Conservation (phyloP, 1,284 basidiomycete species). For the Cryptococcus sp. region DNA sequence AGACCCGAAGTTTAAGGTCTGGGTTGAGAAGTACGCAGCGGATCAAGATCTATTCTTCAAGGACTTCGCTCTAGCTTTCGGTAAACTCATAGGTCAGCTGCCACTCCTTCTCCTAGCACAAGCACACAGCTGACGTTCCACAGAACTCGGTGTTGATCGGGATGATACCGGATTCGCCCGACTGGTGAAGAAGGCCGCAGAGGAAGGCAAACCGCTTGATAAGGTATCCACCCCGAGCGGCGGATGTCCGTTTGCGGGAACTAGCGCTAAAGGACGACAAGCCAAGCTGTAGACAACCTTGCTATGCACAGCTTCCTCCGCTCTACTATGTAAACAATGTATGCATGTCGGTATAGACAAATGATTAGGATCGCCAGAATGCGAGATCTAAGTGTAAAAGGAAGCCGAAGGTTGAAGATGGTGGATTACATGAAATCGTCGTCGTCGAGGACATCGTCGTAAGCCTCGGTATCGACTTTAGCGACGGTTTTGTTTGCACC, state of each 20-base stretch:
- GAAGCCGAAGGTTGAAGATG: no score
- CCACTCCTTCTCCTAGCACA: neutral
- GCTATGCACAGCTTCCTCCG: neutral
- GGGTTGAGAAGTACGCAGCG: slow-evolving; percentile 52
- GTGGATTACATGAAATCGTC: slow-evolving; percentile 28
- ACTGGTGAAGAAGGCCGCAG: slow-evolving; percentile 39
- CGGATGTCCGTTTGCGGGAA: slow-evolving; percentile 42
- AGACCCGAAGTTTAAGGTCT: slow-evolving; percentile 45
- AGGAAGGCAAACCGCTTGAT: slow-evolving; percentile 40
- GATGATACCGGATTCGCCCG: slow-evolving; percentile 43
- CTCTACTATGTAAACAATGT: neutral
- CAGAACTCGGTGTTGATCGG: slow-evolving; percentile 49
- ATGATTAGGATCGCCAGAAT: no score
- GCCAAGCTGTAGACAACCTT: slow-evolving; percentile 19
- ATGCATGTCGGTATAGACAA: neutral
- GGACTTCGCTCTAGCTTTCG: slow-evolving; percentile 52
- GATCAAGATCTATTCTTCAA: slow-evolving; percentile 55
- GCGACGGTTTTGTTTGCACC: slow-evolving; percentile 59
- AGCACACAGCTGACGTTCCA: neutral
- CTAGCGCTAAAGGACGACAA: slow-evolving; percentile 14
- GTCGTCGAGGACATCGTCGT: slow-evolving; percentile 77
- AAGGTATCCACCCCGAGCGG: slow-evolving; percentile 23
- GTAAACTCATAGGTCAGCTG: slow-evolving; percentile 40
- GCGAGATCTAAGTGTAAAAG: no score
- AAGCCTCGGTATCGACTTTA: slow-evolving; percentile 70